Conservation (phyloP, 176 grass and related monocot species). For the Pharus latifolius region DNA sequence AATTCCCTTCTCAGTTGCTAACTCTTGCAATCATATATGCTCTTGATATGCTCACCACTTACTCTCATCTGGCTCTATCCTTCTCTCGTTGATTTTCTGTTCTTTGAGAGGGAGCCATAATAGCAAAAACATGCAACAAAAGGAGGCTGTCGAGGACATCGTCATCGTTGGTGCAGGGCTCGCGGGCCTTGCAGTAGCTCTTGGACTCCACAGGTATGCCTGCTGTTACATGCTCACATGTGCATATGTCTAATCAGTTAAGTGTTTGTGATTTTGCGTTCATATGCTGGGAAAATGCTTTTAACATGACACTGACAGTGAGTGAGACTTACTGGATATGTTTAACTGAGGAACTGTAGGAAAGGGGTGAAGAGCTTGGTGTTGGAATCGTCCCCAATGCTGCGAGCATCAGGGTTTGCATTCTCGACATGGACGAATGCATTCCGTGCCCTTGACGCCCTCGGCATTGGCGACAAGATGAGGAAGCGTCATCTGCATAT, state of each 20-base stretch:
- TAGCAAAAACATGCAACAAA: conserved; percentile 5
- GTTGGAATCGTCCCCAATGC: conserved; percentile 57
- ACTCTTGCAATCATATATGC: no score
- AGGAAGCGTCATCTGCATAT: conserved; percentile 31
- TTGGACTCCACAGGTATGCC: conserved; percentile 50
- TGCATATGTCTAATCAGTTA: background rate
- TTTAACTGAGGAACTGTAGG: no score
- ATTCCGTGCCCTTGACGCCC: conserved; percentile 57
- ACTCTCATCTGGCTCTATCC: no score
- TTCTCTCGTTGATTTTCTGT: no score
- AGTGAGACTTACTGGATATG: background rate
- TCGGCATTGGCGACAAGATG: conserved; percentile 57
- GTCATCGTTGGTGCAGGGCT: conserved; percentile 57
- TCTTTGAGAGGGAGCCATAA: no score
- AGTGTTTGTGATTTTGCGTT: background rate
- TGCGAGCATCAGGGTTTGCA: conserved; percentile 54
- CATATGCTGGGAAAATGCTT: background rate
- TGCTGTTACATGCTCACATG: no score
- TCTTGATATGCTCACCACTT: no score
- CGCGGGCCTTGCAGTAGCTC: conserved; percentile 48
- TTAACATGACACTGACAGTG: background rate
- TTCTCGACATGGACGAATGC: conserved; percentile 47
- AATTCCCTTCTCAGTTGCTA: no score
- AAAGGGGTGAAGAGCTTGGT: conserved; percentile 59
- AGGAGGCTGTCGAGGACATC: conserved; percentile 28